Base-by-base conservation (phyloP, 495 filamentous ascomycete species). In the Penicillium taxi region DNA sequence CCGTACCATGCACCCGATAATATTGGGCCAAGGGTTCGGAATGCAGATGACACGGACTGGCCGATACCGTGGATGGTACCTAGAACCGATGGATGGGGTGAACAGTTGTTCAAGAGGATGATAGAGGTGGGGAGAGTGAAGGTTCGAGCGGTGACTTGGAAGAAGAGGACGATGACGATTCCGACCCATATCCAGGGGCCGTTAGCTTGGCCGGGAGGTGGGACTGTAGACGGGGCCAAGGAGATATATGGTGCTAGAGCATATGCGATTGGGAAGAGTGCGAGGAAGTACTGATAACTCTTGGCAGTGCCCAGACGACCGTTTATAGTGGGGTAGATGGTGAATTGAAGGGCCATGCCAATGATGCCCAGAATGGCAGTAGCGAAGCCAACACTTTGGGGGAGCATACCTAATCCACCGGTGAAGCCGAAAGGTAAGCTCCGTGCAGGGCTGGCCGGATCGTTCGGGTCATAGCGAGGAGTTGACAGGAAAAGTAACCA, bases 401-500 rank as follows among this genome's bases (percentile, higher is more conserved):
- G 83, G 8, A 81, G 73, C 40, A 91, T 72, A 22, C 81, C 86
- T 15, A 90, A 67, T 20, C 86, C 86, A 32, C 86, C 86, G 1
- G 82, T 88, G 64, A 91, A 91, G 44, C 65, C 52, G 53, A 93
- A 81, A 1, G 81, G 81, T 3, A 76, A 66, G 25, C 53, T 56
- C 14, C 61, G 70, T 7, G 52, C 51, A 5, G 67, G 65, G 30
- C 57, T 58, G 20, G 53, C 47, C 5, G 69, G 57, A 39, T 69
- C 55, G 24, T 62, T 59, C 9, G 64, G 41, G 41, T 82, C 70
- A 45, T 78, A 80, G 22, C 84, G 82, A 0, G 85, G 81, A 0
- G 85, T 84, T 1, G 82, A 86, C 40, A 94, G 78, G 68, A 88
- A 90, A 39, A 86, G 71, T 42, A 84, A 82, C 84, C 83, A 90